Evolutionary conservation across 2,329 filamentous ascomycete genomes (phyloP).

Genomic region (Botrytis sinoallii): DNA sequence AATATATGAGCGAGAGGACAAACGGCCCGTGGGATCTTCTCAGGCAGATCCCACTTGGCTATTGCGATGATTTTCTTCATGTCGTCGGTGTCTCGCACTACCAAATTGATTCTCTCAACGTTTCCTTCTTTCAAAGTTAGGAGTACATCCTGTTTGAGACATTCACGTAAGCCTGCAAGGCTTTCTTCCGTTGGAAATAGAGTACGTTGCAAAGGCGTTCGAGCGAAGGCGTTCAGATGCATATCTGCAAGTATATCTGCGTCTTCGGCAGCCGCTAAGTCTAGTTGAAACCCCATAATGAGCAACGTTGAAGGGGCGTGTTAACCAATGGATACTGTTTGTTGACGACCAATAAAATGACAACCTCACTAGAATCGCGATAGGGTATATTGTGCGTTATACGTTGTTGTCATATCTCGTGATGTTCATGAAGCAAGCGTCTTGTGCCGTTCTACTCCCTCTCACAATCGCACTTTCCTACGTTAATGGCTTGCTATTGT

Average conservation of each 20-base stretch:
- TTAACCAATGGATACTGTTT: neutral
- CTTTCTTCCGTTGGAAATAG: conserved; percentile 32
- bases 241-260: conserved; percentile 30
- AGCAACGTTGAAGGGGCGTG: neutral
- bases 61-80: conserved; percentile 30
- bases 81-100: conserved; percentile 29
- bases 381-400: neutral
- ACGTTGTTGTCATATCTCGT: neutral
- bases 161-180: conserved; percentile 22
- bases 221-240: conserved; percentile 36
- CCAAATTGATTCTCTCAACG: conserved; percentile 24
- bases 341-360: neutral
- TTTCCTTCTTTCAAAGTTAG: conserved; percentile 21
- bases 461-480: neutral
- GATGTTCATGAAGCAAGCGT: neutral
- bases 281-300: conserved; percentile 28
- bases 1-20: conserved; percentile 10
- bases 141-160: conserved; percentile 28
- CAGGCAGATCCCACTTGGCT: conserved; percentile 29
- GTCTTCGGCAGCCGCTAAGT: conserved; percentile 26
- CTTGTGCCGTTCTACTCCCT: neutral
- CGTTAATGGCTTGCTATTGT: neutral
- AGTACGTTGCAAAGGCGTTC: conserved; percentile 30
- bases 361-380: neutral
- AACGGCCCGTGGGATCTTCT: neutral